Percentiles rank a stretch among this genome's conserved stretches.
These are phyloP conservation scores for Leishmania tropica DNA, from an alignment of 208 protist genomes.

Conservation along the genomic window DNA sequence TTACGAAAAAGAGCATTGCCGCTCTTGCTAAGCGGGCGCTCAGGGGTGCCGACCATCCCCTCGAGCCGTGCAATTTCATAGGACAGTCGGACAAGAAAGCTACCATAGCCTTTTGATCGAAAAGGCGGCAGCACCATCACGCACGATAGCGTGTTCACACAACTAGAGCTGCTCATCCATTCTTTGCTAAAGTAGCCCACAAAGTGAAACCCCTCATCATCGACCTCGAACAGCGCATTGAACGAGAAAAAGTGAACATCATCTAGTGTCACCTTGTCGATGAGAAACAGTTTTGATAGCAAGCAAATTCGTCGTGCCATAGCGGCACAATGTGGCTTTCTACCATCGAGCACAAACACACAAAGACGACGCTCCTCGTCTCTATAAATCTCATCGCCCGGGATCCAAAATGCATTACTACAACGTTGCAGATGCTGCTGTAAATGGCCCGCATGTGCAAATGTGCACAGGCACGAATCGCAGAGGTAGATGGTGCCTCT, in stretches of 20 bases:
- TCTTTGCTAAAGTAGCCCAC: conserved; percentile 81
- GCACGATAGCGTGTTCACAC: conserved; percentile 79
- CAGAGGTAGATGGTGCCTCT: conserved; percentile 48
- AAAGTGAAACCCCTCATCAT: conserved; percentile 80
- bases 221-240: conserved; percentile 64
- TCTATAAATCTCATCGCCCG: conserved; percentile 70
- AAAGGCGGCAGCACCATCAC: conserved; percentile 77
- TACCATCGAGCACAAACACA: conserved; percentile 71
- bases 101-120: conserved; percentile 65
- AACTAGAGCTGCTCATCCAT: conserved; percentile 54
- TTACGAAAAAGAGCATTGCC: conserved; percentile 68
- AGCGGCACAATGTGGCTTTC: conserved; percentile 48
- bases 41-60: conserved; percentile 57
- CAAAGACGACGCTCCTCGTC: conserved; percentile 29
- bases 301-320: conserved; percentile 58
- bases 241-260: conserved; percentile 82
- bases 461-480: conserved; percentile 63
- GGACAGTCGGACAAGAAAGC: conserved; percentile 65
- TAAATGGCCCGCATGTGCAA: conserved; percentile 32
- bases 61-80: conserved; percentile 75
- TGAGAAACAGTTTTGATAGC: conserved; percentile 62
- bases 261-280: conserved; percentile 78
- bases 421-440: conserved; percentile 51
- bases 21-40: conserved; percentile 62
- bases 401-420: conserved; percentile 64